These are phyloP conservation scores for Colletotrichum sp. DNA, from an alignment of 2,329 filamentous ascomycete genomes.

Conservation along the genomic window DNA sequence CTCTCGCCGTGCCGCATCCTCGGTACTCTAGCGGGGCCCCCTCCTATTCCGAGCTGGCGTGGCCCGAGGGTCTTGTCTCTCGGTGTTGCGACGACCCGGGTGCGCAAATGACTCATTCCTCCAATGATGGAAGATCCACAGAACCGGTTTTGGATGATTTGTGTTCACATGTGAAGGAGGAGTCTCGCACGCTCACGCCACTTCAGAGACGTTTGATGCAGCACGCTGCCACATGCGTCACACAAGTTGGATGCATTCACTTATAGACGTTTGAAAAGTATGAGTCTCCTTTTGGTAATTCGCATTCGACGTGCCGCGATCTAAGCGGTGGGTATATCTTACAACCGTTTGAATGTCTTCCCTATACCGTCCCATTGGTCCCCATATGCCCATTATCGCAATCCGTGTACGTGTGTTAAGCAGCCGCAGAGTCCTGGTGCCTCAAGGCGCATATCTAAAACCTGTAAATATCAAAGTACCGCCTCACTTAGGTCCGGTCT, in stretches of 20 bases:
- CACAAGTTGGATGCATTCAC: neutral
- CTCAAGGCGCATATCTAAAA: slow-evolving; percentile 11
- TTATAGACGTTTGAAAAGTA: neutral
- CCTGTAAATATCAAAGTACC: neutral
- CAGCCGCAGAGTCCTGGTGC: slow-evolving; percentile 12
- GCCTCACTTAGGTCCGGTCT: neutral
- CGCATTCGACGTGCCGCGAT: slow-evolving; percentile 2
- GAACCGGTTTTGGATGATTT: neutral
- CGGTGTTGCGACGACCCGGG: neutral
- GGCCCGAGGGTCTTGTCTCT: neutral
- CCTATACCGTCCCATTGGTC: neutral
- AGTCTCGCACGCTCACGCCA: neutral
- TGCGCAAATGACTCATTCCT: neutral
- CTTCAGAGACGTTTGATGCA: neutral
- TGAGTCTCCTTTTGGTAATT: neutral
- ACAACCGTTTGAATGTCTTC: neutral
- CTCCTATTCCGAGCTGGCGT: no score
- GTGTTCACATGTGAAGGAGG: neutral
- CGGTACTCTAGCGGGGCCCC: neutral
- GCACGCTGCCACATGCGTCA: neutral
- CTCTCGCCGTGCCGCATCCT: neutral
- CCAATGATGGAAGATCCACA: neutral
- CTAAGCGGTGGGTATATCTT: slow-evolving; percentile 11
- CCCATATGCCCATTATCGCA: neutral
- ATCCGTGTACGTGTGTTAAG: slow-evolving; percentile 4